phyloP scores from a whole-genome alignment of 192 early-diverging fungal species.

The Mortierella hygrophila region DNA sequence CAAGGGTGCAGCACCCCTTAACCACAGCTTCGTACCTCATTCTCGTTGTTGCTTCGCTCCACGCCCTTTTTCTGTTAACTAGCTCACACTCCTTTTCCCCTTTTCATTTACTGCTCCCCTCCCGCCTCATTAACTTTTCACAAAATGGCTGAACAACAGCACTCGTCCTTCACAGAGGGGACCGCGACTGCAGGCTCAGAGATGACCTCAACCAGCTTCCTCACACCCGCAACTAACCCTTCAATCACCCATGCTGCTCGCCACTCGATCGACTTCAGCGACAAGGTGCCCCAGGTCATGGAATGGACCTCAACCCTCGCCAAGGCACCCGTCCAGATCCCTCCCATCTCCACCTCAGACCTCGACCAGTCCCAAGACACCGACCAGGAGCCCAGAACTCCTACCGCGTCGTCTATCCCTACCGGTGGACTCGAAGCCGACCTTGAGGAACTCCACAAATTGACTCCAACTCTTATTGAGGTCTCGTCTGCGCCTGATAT shows the following conservation, averaged over 20 bases:
- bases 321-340: conserved; percentile 28
- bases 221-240: conserved; percentile 51
- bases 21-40: background rate
- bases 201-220: conserved; percentile 41
- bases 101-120: background rate
- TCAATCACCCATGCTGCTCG: conserved; percentile 11
- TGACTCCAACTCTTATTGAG: conserved; percentile 45
- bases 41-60: background rate
- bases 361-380: background rate
- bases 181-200: background rate
- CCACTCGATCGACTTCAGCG: conserved; percentile 50
- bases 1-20: background rate
- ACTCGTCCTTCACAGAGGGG: conserved; percentile 10
- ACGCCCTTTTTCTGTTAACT: background rate
- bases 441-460: conserved; percentile 40
- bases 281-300: conserved; percentile 56
- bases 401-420: conserved; percentile 22
- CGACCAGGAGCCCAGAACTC: conserved; percentile 15
- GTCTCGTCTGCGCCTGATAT: conserved; percentile 42
- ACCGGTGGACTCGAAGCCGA: conserved; percentile 25
- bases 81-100: background rate
- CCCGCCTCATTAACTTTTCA: background rate
- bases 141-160: conserved; percentile 8
- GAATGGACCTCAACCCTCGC: conserved; percentile 46
- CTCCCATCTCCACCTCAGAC: conserved; percentile 21